Conservation (phyloP, 2,329 filamentous ascomycete species). For the Cadophora gregata region DNA sequence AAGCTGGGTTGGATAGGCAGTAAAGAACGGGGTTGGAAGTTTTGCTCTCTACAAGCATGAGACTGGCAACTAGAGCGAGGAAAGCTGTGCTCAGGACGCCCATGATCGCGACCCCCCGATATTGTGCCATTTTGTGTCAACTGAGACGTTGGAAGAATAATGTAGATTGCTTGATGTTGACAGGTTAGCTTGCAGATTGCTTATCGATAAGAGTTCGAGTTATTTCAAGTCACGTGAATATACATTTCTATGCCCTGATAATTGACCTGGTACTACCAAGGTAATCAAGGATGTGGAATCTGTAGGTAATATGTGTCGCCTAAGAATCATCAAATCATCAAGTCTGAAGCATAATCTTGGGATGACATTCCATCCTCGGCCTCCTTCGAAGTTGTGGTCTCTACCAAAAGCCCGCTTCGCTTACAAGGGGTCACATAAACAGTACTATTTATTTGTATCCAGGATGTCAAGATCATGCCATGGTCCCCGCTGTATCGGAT, state of each 20-base stretch:
- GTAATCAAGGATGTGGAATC: neutral
- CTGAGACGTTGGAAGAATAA: neutral
- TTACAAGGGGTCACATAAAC: too few relatives aligned
- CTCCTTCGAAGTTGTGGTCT: too few relatives aligned
- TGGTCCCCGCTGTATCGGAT: too few relatives aligned
- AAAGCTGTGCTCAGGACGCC: slow-evolving; percentile 8
- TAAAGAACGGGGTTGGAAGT: slow-evolving; percentile 33
- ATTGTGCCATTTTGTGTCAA: slow-evolving; percentile 16
- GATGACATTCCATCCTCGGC: neutral
- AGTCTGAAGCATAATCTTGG: neutral
- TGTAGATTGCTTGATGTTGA: neutral
- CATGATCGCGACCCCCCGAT: slow-evolving; percentile 3
- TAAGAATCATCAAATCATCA: neutral
- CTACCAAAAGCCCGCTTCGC: too few relatives aligned
- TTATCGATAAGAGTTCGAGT: neutral
- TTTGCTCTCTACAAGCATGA: slow-evolving; percentile 8
- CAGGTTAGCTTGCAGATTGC: neutral
- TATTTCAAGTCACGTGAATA: neutral
- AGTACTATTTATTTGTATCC: too few relatives aligned
- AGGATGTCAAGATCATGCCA: too few relatives aligned
- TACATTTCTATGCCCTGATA: neutral
- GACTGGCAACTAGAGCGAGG: slow-evolving; percentile 12
- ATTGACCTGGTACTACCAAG: neutral
- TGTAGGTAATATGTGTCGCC: neutral
- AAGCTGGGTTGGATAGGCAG: slow-evolving; percentile 42